phyloP scores from a whole-genome alignment of 345 rosid genomes.

The Murraya koenigii region DNA sequence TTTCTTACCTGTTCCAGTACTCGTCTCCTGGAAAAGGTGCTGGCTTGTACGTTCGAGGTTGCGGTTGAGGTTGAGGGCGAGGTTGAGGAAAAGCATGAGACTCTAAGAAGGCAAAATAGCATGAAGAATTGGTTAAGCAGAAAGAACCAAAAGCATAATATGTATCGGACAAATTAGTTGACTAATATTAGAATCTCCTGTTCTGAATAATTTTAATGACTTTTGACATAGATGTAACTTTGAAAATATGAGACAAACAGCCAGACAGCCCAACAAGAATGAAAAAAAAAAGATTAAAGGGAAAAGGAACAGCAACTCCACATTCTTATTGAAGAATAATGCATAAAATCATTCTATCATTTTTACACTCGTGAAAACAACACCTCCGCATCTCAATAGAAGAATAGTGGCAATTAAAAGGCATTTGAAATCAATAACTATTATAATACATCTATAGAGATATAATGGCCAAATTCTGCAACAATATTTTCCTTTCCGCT shows the following conservation, averaged over 20 bases:
- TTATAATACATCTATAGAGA: neutral
- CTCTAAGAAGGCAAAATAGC: conserved; percentile 29
- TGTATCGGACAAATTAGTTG: neutral
- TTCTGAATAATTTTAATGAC: neutral
- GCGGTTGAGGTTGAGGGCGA: conserved; percentile 36
- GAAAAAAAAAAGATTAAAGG: neutral
- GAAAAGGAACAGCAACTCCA: neutral
- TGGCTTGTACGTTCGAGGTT: conserved; percentile 37
- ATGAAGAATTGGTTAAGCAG: neutral
- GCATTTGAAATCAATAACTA: neutral
- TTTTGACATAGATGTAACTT: neutral
- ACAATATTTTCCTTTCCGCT: neutral
- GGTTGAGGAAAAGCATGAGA: conserved; percentile 37
- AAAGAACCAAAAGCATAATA: neutral
- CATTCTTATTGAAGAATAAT: neutral
- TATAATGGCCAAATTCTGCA: neutral
- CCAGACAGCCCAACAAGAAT: neutral
- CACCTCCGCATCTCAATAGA: neutral
- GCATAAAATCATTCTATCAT: neutral
- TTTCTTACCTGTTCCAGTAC: conserved; percentile 49
- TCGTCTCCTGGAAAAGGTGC: conserved; percentile 43
- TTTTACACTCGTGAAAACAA: neutral
- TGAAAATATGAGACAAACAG: neutral
- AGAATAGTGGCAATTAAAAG: neutral
- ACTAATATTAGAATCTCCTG: neutral